A percentile compares a stretch with the other conserved stretches of the same genome.
Conservation (phyloP, 2,329 filamentous ascomycete species). For the Xylariaceae sp. region DNA sequence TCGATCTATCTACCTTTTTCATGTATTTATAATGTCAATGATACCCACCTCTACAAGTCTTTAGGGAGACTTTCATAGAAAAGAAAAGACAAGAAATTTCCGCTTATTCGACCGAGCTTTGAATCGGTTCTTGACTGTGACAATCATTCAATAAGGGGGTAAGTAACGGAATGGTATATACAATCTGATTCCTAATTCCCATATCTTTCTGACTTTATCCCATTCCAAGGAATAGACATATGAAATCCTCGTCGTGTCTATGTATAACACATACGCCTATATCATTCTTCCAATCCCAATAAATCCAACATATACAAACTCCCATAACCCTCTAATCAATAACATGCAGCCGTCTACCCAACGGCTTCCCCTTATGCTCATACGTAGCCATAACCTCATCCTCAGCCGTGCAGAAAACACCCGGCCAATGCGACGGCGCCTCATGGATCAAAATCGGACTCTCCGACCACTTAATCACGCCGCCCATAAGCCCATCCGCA, state of each 20-base stretch:
- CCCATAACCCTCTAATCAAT: constrained; percentile 1
- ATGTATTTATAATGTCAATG: constrained; percentile 8
- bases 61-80: background rate
- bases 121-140: too few species aligned
- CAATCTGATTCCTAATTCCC: background rate
- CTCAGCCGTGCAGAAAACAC: constrained; percentile 29
- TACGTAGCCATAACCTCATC: constrained; percentile 31
- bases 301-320: background rate
- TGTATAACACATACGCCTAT: too few species aligned
- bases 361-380: constrained; percentile 29
- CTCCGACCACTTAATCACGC: constrained; percentile 33
- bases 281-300: background rate
- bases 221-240: background rate
- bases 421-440: constrained; percentile 33
- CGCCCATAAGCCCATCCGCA: constrained; percentile 31
- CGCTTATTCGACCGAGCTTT: too few species aligned
- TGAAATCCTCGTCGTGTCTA: background rate
- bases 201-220: too few species aligned
- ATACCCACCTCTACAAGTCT: constrained; percentile 16
- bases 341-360: constrained; percentile 26
- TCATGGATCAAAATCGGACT: constrained; percentile 30
- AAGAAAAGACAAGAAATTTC: background rate
- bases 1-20: background rate
- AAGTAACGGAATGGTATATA: background rate
- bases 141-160: background rate